phyloP scores from a whole-genome alignment of 2,329 filamentous ascomycete species.

The Trichoderma sp. region DNA sequence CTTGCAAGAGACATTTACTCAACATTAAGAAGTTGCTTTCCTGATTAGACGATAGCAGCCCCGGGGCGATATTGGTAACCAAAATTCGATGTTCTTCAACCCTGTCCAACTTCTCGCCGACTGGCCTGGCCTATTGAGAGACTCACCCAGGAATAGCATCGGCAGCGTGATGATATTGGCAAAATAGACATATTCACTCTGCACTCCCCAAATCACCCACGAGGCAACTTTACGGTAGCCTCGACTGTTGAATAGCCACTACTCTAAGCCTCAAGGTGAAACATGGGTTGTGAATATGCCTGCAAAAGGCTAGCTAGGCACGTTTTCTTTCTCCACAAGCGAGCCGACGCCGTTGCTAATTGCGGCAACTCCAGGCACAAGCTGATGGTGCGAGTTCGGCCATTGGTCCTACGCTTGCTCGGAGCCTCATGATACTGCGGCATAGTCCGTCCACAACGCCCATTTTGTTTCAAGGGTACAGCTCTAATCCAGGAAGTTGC shows the following conservation, averaged over 20 bases:
- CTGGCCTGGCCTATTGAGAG: background rate
- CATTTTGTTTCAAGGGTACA: conserved; percentile 13
- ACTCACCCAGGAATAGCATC: background rate
- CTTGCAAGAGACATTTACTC: background rate
- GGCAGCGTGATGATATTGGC: background rate
- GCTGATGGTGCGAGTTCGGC: background rate
- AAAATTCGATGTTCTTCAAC: background rate
- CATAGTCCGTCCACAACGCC: background rate
- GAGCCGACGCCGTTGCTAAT: background rate
- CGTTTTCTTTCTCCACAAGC: background rate
- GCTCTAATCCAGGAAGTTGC: background rate
- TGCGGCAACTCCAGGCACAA: conserved; percentile 13
- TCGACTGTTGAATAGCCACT: background rate
- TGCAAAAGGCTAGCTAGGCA: background rate
- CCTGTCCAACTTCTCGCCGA: background rate
- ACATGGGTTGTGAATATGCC: conserved; percentile 1
- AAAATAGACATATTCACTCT: background rate
- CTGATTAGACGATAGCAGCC: background rate
- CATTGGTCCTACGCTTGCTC: background rate
- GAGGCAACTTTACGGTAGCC: background rate
- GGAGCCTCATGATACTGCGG: conserved; percentile 4
- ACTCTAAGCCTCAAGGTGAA: conserved; percentile 12
- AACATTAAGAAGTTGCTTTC: background rate
- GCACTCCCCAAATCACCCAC: background rate
- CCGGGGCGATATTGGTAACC: background rate